Base-by-base conservation (phyloP, 108 stramenopile genomes). In the Fistulifera solaris region DNA sequence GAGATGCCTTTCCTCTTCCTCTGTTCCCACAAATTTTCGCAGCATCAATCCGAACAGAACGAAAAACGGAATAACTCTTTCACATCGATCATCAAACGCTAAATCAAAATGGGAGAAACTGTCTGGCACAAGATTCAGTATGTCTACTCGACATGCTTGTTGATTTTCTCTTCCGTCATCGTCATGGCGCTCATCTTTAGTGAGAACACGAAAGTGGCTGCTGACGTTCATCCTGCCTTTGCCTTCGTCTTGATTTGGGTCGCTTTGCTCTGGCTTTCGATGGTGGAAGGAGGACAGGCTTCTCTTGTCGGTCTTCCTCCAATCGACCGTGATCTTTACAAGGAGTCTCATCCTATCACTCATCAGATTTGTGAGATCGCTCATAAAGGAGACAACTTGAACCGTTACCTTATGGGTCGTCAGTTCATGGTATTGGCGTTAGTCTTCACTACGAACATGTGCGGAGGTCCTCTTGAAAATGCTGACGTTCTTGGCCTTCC, bases 391-490 rank as follows among this genome's bases (percentile, higher is more conserved):
- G 85, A 90, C 73, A 86, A 86, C 78, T 60, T 90, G 19, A 83
- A 90, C 43, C 77, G 87, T 22, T 90, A 81, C 70, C 59, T 90
- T 7, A 65, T 90, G 70, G 84, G 89, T 42, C 80, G 89, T 80
- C 89, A 90, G 66, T 87, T 90, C 73, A 81, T 90, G 80, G 89
- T 90, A 28, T 65, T 86, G 40, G 50, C 83, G 51, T 66, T 81
- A 23, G 79, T 81, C 52, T 89, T 89, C 54, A 58, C 68, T 42
- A 72, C 86, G 64, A 78, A 76, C 73, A 44, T 73, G 31, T 80
- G 65, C 56, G 78, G 85, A 22, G 71, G 70, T 38, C 81, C 85
- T 42, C 38, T 82, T 16, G 55, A 48, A 15, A 80, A 58, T 38
- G 70, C 76, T 39, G 80, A 76, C 27, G 72, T 84, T 21, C 63